Evolutionary conservation across 768 basidiomycete species (phyloP).

Genomic region (Agaricus blazei): DNA sequence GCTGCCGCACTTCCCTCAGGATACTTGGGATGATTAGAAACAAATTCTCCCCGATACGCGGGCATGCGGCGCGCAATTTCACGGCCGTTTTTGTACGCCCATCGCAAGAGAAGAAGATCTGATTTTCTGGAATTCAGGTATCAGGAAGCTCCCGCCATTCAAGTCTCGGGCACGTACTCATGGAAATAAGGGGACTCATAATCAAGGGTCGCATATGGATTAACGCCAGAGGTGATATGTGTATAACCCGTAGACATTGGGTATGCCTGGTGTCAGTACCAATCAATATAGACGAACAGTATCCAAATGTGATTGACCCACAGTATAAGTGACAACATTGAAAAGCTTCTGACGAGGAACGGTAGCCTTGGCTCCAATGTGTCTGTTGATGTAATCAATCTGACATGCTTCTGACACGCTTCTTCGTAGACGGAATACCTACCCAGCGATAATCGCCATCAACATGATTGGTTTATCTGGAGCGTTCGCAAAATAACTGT

Average conservation of each 20-base stretch:
- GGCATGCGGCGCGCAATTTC: slow-evolving; percentile 54
- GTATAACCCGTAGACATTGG: slow-evolving; percentile 42
- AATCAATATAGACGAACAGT: not conserved
- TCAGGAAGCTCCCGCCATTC: not conserved
- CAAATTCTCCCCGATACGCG: slow-evolving; percentile 33
- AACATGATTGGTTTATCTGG: slow-evolving; percentile 54
- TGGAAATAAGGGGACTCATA: slow-evolving; percentile 44
- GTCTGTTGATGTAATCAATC: slow-evolving; percentile 11
- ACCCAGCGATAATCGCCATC: slow-evolving; percentile 38
- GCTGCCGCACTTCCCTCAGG: slow-evolving; percentile 28
- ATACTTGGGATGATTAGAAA: slow-evolving; percentile 31
- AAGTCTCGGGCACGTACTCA: slow-evolving; percentile 25
- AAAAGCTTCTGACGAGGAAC: slow-evolving; percentile 19
- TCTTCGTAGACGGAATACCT: slow-evolving; percentile 9
- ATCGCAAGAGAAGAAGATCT: slow-evolving; percentile 41
- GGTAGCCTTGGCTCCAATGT: slow-evolving; percentile 12
- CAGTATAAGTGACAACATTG: slow-evolving; percentile 15
- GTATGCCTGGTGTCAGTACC: slow-evolving; percentile 17
- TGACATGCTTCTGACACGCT: not conserved
- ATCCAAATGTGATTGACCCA: not conserved
- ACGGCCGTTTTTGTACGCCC: slow-evolving; percentile 50
- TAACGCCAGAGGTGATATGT: slow-evolving; percentile 39
- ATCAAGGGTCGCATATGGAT: slow-evolving; percentile 34
- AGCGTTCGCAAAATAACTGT: slow-evolving; percentile 39
- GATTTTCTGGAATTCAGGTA: slow-evolving; percentile 23